These are phyloP conservation scores for Sphaerobolus stellatus DNA, from an alignment of 1,284 basidiomycete genomes.

Conservation along the genomic window DNA sequence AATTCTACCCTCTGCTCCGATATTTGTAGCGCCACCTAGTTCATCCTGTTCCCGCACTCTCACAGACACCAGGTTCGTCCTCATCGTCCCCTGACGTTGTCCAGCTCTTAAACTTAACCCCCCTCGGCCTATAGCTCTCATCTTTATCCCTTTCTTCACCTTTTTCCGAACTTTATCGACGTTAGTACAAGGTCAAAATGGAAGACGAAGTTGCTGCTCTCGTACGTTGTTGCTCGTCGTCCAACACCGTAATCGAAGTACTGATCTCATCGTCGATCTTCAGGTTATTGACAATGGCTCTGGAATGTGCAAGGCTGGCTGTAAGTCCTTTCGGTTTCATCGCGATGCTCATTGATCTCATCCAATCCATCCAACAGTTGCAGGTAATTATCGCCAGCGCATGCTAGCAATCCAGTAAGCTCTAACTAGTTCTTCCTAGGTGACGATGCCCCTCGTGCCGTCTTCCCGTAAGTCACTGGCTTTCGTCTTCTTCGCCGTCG, in stretches of 20 bases:
- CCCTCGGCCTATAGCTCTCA: too few species aligned
- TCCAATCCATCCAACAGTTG: slow-evolving; percentile 8
- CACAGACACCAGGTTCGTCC: too few species aligned
- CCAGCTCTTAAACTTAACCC: too few species aligned
- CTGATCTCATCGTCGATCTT: neutral
- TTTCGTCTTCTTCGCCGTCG: slow-evolving; percentile 7
- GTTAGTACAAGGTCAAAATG: too few species aligned
- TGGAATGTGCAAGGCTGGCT: slow-evolving; percentile 94
- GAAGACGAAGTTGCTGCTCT: slow-evolving; percentile 49
- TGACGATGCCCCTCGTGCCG: slow-evolving; percentile 69
- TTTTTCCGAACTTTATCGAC: too few species aligned
- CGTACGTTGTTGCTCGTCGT: slow-evolving; percentile 34
- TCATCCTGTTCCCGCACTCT: too few species aligned
- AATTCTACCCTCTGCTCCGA: too few species aligned
- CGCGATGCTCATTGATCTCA: neutral
- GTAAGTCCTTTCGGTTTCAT: slow-evolving; percentile 40
- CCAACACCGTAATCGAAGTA: neutral
- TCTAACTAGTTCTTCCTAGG: slow-evolving; percentile 34
- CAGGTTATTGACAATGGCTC: slow-evolving; percentile 86
- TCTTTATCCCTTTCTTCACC: too few species aligned
- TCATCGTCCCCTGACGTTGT: too few species aligned
- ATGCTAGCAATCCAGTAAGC: neutral
- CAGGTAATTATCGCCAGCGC: slow-evolving; percentile 5
- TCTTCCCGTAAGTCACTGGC: slow-evolving; percentile 56
- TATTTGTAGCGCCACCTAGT: too few species aligned